A percentile compares a stretch with the other conserved stretches of the same genome.
Conservation (phyloP, 2,329 filamentous ascomycete genomes). For the Tolypocladium album region DNA sequence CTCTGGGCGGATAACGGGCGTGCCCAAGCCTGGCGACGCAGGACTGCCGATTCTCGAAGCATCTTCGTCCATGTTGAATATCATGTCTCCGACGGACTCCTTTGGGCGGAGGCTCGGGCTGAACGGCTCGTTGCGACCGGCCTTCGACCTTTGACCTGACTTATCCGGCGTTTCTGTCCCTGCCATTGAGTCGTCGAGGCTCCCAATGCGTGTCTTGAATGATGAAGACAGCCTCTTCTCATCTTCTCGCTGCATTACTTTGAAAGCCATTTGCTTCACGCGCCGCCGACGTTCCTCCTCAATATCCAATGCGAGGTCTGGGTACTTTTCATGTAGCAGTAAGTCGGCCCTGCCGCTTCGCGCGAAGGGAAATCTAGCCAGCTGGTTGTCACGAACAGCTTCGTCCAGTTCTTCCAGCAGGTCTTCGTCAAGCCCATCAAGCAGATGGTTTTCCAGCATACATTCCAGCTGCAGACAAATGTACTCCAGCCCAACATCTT, state of each 20-base stretch:
- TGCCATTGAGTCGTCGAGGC: slow-evolving; percentile 49
- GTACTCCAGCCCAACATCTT: slow-evolving; percentile 80
- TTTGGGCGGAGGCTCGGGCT: slow-evolving; percentile 61
- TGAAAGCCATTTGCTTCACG: slow-evolving; percentile 67
- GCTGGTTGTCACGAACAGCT: slow-evolving; percentile 72
- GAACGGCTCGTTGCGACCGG: slow-evolving; percentile 40
- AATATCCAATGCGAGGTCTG: slow-evolving; percentile 52
- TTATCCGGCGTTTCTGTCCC: slow-evolving; percentile 31
- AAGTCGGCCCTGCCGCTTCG: slow-evolving; percentile 64
- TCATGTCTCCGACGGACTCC: slow-evolving; percentile 62
- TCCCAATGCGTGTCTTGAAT: slow-evolving; percentile 48
- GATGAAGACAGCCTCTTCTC: slow-evolving; percentile 53
- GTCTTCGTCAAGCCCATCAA: slow-evolving; percentile 78
- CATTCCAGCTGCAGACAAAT: slow-evolving; percentile 84
- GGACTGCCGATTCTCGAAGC: slow-evolving; percentile 18
- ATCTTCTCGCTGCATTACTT: slow-evolving; percentile 49
- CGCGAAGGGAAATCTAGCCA: slow-evolving; percentile 64
- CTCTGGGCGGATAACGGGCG: slow-evolving; percentile 9
- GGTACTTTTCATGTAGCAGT: slow-evolving; percentile 53
- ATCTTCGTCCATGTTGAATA: slow-evolving; percentile 86
- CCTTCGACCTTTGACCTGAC: slow-evolving; percentile 34
- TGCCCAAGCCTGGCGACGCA: slow-evolving; percentile 9
- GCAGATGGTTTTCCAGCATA: slow-evolving; percentile 80
- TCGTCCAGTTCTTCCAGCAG: slow-evolving; percentile 72
- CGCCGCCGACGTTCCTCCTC: slow-evolving; percentile 59